Conservation (phyloP, 1,139 yeast genomes). For the Yamadazyma spencermartinsiae region DNA sequence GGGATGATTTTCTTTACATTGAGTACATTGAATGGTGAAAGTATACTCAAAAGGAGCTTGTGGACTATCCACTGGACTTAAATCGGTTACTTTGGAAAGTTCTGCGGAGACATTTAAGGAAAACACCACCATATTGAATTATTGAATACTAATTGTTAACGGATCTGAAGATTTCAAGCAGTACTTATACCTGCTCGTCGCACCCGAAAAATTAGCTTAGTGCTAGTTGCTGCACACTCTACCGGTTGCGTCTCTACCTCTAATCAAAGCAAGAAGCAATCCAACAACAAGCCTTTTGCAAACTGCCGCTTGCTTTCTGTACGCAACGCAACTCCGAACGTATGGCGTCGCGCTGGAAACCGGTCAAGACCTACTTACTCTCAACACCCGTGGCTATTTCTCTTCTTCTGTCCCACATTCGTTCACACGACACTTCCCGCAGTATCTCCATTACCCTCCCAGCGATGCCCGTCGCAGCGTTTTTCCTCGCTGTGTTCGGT, state of each 20-base stretch:
- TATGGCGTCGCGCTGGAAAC: no score
- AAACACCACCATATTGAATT: slow-evolving; percentile 38
- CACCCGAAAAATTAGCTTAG: no score
- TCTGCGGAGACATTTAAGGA: slow-evolving; percentile 58
- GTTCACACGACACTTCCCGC: not conserved
- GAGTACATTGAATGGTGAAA: slow-evolving; percentile 71
- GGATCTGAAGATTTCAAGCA: no score
- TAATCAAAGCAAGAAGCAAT: no score
- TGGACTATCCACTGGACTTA: slow-evolving; percentile 64
- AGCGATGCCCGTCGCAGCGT: not conserved
- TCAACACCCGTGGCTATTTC: not conserved
- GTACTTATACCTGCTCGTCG: no score
- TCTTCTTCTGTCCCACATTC: not conserved
- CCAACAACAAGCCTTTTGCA: no score
- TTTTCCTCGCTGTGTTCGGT: no score
- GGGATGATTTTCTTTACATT: slow-evolving; percentile 76
- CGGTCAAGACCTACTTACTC: not conserved
- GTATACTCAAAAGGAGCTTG: slow-evolving; percentile 70
- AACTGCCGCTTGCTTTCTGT: no score
- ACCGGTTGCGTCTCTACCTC: no score
- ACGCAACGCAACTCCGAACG: no score
- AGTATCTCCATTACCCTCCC: not conserved
- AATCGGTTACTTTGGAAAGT: slow-evolving; percentile 59
- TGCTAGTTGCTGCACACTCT: no score
- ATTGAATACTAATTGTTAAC: no score